A percentile compares a stretch with the other conserved stretches of the same genome.
Evolutionary conservation across 257 asterid species (phyloP).

Genomic region (Nicotiana obtusifolia): DNA sequence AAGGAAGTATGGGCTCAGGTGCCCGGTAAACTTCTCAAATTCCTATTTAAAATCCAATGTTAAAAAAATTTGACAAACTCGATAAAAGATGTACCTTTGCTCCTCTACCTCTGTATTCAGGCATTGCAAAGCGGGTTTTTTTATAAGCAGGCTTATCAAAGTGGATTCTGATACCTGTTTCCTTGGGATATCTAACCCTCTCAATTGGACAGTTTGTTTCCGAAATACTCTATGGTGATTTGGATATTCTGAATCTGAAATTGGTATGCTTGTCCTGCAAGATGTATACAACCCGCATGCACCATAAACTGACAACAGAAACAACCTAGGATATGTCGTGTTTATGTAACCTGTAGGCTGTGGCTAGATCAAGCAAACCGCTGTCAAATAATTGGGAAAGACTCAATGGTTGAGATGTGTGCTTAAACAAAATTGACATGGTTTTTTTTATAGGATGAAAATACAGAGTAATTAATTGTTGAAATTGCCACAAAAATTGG

Average conservation of each 20-base stretch:
- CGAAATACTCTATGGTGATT: not conserved
- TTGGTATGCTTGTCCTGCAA: not conserved
- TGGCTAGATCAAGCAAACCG: not conserved
- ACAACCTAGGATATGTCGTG: not conserved
- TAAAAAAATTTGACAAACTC: not conserved
- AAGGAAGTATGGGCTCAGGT: not conserved
- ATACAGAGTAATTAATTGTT: not conserved
- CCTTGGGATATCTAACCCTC: not conserved
- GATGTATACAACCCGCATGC: not conserved
- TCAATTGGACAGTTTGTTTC: not conserved
- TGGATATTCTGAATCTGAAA: not conserved
- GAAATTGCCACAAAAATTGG: conserved; percentile 1
- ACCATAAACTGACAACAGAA: not conserved
- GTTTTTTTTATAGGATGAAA: not conserved
- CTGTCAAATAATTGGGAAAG: not conserved
- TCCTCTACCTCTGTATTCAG: not conserved
- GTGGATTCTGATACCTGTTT: not conserved
- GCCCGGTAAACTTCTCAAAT: not conserved
- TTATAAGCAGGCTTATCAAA: not conserved
- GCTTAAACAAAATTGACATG: not conserved
- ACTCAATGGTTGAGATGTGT: not conserved
- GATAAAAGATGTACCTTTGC: not conserved
- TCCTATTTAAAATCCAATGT: not conserved
- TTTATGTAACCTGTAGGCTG: not conserved
- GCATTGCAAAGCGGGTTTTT: not conserved